Base-by-base conservation (phyloP, 2,329 filamentous ascomycete species). In the Colletotrichum sp. region DNA sequence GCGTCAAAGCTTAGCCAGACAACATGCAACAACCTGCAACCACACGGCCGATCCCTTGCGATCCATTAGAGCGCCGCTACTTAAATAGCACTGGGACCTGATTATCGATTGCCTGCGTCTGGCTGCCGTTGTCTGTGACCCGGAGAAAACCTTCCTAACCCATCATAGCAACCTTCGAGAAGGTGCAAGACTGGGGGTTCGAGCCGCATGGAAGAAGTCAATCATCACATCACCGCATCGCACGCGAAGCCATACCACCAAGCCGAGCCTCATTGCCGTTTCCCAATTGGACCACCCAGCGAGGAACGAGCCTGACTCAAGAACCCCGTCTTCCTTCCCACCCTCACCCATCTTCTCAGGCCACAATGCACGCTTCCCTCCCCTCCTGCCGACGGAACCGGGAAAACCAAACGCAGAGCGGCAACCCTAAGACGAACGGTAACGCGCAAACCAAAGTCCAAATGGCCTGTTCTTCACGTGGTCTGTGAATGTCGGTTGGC, bases 401-500 rank as follows among this genome's bases (percentile, higher is more conserved):
- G 36, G 63, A 68, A 32, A 26, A 10, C 16, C 70, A 52, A 34
- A 30, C 30, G 21, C 39, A 32, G 57, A 44, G 21, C 18, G 60
- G 32, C 9, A 39, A 57, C 44, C 24, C 64, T 39, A 30, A 64
- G 39, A 49, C 24, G 57, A 36, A 69, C 49, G 57, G 8, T 30
- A 34, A 34, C 34, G 34, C 44, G 34, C 44, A 59, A 21, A 28
- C 10, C 2, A 62, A 65, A 64, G 34, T 63, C 57, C 65, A 60
- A 52, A 49, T 68, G 64, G 64, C 44, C 57, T 73, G 44, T 69
- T 52, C 59, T 65, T 65, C 64, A 65, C 69, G 32, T 64, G 73
- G 69, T 26, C 24, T 69, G 24, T 28, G 39, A 28, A 24, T 59
- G 12, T 49, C 60, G 21, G 39, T 30, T 65, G 44, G 59, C 59